Evolutionary conservation across 495 filamentous ascomycete species (phyloP).

Genomic region (Podospora didyma): DNA sequence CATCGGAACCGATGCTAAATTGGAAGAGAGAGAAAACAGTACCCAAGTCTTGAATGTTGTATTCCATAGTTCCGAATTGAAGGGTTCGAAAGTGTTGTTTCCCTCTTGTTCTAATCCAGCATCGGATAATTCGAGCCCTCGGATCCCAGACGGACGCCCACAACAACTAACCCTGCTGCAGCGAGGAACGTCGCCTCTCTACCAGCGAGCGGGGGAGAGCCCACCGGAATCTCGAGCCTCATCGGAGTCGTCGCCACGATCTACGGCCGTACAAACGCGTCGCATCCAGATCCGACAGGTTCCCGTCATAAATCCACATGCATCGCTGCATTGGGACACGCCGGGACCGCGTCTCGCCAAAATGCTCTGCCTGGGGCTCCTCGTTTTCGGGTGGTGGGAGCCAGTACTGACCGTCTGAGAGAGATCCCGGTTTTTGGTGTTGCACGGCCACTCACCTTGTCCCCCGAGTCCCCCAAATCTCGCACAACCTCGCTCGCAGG

Average conservation of each 20-base stretch:
- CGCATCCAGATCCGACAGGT: slow-evolving; percentile 14
- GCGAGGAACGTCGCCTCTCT: background rate
- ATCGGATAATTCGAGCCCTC: too few relatives aligned
- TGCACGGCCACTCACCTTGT: slow-evolving; percentile 12
- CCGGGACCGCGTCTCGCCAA: background rate
- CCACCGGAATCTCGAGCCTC: background rate
- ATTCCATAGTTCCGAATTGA: too few relatives aligned
- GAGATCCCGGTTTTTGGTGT: slow-evolving; percentile 4
- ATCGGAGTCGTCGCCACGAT: background rate
- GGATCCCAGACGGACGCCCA: too few relatives aligned
- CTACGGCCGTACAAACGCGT: slow-evolving; percentile 25
- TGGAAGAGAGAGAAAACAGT: too few relatives aligned
- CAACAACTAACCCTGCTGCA: too few relatives aligned
- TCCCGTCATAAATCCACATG: slow-evolving; percentile 6
- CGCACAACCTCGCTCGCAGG: background rate
- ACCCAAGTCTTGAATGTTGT: too few relatives aligned
- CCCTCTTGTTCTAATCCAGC: too few relatives aligned
- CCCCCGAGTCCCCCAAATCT: background rate
- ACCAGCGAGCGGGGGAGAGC: too few relatives aligned
- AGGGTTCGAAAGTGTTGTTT: too few relatives aligned
- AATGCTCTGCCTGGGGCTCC: background rate
- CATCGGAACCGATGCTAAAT: too few relatives aligned
- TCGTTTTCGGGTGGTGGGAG: background rate
- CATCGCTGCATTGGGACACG: too few relatives aligned
- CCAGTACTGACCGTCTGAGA: too few relatives aligned